These are phyloP conservation scores for Poa pratensis DNA, from an alignment of 176 grass and related monocot genomes.

Conservation along the genomic window DNA sequence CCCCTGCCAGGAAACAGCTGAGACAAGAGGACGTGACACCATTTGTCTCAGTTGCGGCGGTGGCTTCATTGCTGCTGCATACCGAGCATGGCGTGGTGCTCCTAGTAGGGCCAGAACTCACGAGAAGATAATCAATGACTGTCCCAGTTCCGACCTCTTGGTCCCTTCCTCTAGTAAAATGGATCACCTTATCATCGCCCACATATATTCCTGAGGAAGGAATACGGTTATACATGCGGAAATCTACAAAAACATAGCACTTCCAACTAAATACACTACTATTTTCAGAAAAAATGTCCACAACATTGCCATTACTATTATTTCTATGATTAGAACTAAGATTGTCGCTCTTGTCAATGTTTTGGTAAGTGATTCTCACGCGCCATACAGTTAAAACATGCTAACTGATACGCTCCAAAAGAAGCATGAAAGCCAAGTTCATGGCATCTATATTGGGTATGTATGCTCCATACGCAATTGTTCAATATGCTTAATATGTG, in stretches of 20 bases:
- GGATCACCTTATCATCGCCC: slow-evolving; percentile 72
- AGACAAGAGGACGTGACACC: slow-evolving; percentile 70
- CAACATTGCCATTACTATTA: too few relatives aligned
- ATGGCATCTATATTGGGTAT: neutral
- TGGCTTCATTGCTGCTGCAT: slow-evolving; percentile 42
- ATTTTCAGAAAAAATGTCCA: neutral
- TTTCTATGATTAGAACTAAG: neutral
- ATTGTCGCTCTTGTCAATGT: neutral
- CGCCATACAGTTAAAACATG: neutral
- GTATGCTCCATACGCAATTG: neutral
- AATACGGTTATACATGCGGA: neutral
- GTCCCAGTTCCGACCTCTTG: slow-evolving; percentile 83
- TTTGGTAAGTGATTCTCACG: neutral
- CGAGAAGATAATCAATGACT: slow-evolving; percentile 55
- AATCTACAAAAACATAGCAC: neutral
- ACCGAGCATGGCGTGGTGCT: slow-evolving; percentile 39
- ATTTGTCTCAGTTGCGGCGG: neutral
- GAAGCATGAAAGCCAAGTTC: neutral
- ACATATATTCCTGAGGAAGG: slow-evolving; percentile 64
- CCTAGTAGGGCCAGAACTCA: slow-evolving; percentile 54
- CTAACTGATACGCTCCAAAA: neutral
- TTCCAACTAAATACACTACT: neutral
- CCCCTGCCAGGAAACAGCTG: slow-evolving; percentile 66
- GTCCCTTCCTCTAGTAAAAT: slow-evolving; percentile 76
- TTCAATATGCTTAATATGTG: neutral